Conservation (phyloP, 1,284 basidiomycete genomes). For the Clitocybe nebularis region DNA sequence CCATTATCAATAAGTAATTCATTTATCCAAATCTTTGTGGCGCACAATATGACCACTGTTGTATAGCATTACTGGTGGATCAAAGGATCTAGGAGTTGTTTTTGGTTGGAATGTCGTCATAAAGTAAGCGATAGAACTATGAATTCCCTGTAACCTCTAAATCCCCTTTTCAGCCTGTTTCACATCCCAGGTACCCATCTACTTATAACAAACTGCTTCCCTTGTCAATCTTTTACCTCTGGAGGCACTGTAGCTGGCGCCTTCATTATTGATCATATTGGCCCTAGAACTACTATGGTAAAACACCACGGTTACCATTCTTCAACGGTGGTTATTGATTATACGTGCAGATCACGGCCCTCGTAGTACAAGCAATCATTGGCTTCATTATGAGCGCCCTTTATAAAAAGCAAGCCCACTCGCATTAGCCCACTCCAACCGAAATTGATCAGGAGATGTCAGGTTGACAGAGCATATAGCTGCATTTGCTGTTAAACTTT, state of each 20-base stretch:
- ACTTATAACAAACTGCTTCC: slow-evolving; percentile 69
- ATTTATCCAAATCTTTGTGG: neutral
- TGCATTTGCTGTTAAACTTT: slow-evolving; percentile 64
- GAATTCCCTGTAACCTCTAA: neutral
- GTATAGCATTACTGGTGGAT: slow-evolving; percentile 54
- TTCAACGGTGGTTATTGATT: neutral
- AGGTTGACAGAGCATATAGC: slow-evolving; percentile 62
- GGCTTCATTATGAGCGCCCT: slow-evolving; percentile 85
- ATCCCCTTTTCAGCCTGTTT: neutral
- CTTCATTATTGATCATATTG: slow-evolving; percentile 70
- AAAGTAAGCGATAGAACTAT: slow-evolving; percentile 45
- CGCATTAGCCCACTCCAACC: neutral
- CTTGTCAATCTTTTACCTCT: neutral
- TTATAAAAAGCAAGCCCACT: slow-evolving; percentile 46
- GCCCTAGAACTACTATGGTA: slow-evolving; percentile 77
- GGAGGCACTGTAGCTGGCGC: slow-evolving; percentile 75
- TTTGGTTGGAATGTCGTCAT: slow-evolving; percentile 79
- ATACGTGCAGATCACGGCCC: slow-evolving; percentile 56
- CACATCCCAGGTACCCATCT: neutral
- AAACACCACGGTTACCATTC: neutral
- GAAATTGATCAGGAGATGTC: neutral
- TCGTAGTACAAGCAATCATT: slow-evolving; percentile 66
- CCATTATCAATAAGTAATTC: slow-evolving; percentile 63
- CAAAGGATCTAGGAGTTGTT: slow-evolving; percentile 47
- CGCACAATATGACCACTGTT: slow-evolving; percentile 3